Evolutionary conservation across 2,329 filamentous ascomycete species (phyloP).

Genomic region (Aspergillus unguis): DNA sequence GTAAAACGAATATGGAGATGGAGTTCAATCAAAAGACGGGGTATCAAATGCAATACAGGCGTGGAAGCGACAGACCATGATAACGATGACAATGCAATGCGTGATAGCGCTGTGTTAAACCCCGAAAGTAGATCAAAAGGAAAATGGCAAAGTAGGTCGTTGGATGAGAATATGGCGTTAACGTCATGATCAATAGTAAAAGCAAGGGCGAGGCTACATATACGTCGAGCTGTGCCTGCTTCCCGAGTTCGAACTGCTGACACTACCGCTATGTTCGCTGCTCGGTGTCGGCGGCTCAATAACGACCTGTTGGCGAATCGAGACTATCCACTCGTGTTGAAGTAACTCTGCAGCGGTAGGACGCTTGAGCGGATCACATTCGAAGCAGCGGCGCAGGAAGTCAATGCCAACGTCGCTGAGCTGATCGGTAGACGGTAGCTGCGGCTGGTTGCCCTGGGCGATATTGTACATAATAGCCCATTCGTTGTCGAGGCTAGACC

Average conservation of each 20-base stretch:
- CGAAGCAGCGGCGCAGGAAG: conserved; percentile 83
- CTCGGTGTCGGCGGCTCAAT: conserved; percentile 41
- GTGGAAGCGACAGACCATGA: not conserved
- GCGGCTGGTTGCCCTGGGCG: conserved; percentile 89
- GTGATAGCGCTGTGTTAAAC: not conserved
- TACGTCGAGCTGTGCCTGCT: conserved; percentile 32
- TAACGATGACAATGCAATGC: not conserved
- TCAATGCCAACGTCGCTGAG: conserved; percentile 81
- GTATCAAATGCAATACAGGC: not conserved
- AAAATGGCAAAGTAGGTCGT: not conserved
- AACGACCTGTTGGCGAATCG: conserved; percentile 48
- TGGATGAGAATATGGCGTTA: not conserved
- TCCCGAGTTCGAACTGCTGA: conserved; percentile 25
- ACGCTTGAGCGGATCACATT: conserved; percentile 73
- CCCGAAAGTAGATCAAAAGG: not conserved
- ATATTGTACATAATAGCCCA: conserved; percentile 99
- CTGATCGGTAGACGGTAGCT: conserved; percentile 77
- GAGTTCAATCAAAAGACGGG: not conserved
- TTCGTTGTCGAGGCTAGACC: conserved; percentile 95
- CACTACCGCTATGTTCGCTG: conserved; percentile 40
- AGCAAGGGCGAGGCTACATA: conserved; percentile 9
- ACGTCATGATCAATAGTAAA: not conserved
- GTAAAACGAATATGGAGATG: not conserved
- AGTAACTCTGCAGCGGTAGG: conserved; percentile 83
- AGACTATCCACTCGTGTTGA: conserved; percentile 83